Evolutionary conservation across 371 early-diverging fungal genomes (phyloP).

Genomic region (Actinomortierella ambigua): DNA sequence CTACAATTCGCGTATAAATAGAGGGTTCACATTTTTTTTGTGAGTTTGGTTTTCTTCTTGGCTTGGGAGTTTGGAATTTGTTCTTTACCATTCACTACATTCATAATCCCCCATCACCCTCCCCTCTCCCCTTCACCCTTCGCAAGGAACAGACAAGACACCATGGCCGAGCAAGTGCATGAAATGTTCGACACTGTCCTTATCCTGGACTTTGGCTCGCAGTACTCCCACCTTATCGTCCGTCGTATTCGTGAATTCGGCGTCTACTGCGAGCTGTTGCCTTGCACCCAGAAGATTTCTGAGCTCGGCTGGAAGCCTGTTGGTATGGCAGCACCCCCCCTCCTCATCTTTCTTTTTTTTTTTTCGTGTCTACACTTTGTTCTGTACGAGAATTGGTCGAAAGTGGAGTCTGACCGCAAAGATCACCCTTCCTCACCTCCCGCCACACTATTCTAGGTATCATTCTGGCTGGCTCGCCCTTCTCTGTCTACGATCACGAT

Average conservation of each 20-base stretch:
- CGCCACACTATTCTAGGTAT: constrained; percentile 52
- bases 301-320: constrained; percentile 95
- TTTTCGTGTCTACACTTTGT: not conserved
- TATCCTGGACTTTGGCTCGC: constrained; percentile 98
- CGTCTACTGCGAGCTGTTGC: constrained; percentile 97
- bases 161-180: constrained; percentile 62
- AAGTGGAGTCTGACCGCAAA: constrained; percentile 1
- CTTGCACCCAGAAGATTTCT: constrained; percentile 93
- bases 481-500: constrained; percentile 93
- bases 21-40: no score
- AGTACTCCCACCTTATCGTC: constrained; percentile 97
- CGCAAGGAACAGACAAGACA: not conserved
- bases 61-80: no score
- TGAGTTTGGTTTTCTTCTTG: no score
- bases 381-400: not conserved
- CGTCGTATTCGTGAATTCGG: constrained; percentile 95
- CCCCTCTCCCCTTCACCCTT: no score
- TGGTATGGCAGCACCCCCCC: constrained; percentile 54
- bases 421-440: not conserved
- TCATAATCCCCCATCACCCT: no score
- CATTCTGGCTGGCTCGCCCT: constrained; percentile 95
- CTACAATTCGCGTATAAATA: no score
- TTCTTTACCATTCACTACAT: no score
- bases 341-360: not conserved
- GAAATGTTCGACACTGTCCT: constrained; percentile 93